Evolutionary conservation across 2,329 filamentous ascomycete genomes (phyloP).

Genomic region (Colletotrichum trifolii): DNA sequence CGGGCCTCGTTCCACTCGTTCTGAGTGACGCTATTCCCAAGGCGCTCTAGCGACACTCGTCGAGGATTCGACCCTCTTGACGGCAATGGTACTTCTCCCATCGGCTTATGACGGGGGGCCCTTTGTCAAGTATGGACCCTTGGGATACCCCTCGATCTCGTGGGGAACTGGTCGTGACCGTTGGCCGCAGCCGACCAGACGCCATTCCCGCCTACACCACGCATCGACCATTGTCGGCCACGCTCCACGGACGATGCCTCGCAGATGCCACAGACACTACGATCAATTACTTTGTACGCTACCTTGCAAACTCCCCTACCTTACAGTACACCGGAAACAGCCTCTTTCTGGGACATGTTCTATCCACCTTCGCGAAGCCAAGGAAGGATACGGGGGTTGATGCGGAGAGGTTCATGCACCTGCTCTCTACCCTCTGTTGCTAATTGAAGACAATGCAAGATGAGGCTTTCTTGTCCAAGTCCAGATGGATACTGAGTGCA

Average conservation of each 20-base stretch:
- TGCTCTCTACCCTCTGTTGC: background rate
- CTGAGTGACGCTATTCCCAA: conserved; percentile 15
- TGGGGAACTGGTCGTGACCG: conserved; percentile 32
- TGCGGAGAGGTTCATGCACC: conserved; percentile 27
- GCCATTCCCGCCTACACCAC: conserved; percentile 30
- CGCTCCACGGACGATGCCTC: no score
- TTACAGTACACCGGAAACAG: conserved; percentile 19
- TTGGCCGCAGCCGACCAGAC: conserved; percentile 33
- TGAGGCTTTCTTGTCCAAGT: no score
- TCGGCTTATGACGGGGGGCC: conserved; percentile 37
- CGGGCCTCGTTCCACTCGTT: conserved; percentile 24
- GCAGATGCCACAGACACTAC: no score
- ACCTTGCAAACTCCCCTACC: no score
- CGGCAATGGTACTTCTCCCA: conserved; percentile 14
- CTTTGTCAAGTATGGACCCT: conserved; percentile 16
- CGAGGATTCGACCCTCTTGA: background rate
- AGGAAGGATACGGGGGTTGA: conserved; percentile 1
- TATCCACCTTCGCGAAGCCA: conserved; percentile 19
- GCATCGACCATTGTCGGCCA: background rate
- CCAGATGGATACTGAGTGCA: no score
- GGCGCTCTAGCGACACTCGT: background rate
- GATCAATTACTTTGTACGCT: no score
- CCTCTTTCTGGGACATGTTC: conserved; percentile 23
- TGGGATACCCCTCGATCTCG: conserved; percentile 36
- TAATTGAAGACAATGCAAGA: no score